These are phyloP conservation scores for Hygrocybe coccinea DNA, from an alignment of 768 basidiomycete species.

Conservation along the genomic window DNA sequence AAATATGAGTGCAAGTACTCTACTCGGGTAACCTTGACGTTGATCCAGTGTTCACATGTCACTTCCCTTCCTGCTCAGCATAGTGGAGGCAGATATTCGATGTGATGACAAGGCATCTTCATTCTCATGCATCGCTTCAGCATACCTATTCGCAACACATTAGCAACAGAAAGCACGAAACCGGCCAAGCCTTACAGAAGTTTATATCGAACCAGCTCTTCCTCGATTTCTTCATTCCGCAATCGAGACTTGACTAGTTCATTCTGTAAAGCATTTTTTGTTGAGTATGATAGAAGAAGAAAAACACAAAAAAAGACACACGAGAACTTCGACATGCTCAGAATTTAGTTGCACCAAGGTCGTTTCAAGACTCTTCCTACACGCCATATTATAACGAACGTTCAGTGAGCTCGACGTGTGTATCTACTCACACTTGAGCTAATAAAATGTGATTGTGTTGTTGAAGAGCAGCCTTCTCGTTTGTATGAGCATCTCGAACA, in stretches of 20 bases:
- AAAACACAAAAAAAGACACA: slow-evolving; percentile 27
- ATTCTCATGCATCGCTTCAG: slow-evolving; percentile 76
- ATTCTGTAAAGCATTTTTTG: slow-evolving; percentile 46
- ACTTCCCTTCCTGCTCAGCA: slow-evolving; percentile 28
- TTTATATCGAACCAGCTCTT: slow-evolving; percentile 92
- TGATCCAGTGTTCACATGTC: neutral
- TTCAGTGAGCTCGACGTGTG: neutral
- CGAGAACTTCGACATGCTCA: slow-evolving; percentile 78
- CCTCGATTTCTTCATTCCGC: slow-evolving; percentile 88
- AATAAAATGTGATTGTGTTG: slow-evolving; percentile 73
- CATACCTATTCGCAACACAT: slow-evolving; percentile 35
- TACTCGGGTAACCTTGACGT: neutral
- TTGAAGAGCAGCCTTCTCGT: slow-evolving; percentile 78
- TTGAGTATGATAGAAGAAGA: neutral
- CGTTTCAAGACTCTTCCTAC: slow-evolving; percentile 74
- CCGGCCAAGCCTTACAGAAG: slow-evolving; percentile 55
- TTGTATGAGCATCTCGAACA: slow-evolving; percentile 47
- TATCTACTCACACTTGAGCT: slow-evolving; percentile 64
- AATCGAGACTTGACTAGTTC: slow-evolving; percentile 86
- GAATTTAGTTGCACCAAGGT: slow-evolving; percentile 73
- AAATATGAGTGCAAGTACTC: neutral
- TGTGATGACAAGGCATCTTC: slow-evolving; percentile 66
- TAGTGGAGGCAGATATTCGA: slow-evolving; percentile 50
- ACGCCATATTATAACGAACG: neutral
- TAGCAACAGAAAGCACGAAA: slow-evolving; percentile 3